Conservation (phyloP, 768 basidiomycete genomes). For the Boletus huronensis region DNA sequence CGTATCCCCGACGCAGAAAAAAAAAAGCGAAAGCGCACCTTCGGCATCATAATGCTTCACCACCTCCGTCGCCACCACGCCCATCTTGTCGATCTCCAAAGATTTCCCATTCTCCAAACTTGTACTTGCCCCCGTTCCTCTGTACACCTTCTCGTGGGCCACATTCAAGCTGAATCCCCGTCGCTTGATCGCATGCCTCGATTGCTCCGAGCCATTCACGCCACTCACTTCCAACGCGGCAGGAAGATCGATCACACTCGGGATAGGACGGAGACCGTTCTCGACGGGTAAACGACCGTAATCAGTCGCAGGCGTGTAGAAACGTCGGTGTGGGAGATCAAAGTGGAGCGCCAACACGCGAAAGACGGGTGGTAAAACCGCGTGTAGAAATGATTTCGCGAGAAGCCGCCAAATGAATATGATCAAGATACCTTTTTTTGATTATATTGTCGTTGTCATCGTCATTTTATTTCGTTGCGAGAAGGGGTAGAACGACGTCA, state of each 20-base stretch:
- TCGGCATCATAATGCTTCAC: slow-evolving; percentile 84
- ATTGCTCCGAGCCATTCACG: slow-evolving; percentile 36
- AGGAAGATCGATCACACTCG: slow-evolving; percentile 82
- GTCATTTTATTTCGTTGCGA: background rate
- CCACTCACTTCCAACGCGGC: slow-evolving; percentile 37
- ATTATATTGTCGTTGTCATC: background rate
- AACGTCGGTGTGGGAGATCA: slow-evolving; percentile 75
- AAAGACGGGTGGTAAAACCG: slow-evolving; percentile 80
- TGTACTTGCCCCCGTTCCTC: slow-evolving; percentile 28
- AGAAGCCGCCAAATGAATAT: slow-evolving; percentile 89
- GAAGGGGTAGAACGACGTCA: background rate
- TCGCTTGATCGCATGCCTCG: slow-evolving; percentile 30
- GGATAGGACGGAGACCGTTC: slow-evolving; percentile 63
- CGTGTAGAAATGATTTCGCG: slow-evolving; percentile 73
- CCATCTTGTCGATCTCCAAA: slow-evolving; percentile 32
- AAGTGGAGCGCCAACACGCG: slow-evolving; percentile 66
- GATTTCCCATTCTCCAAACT: slow-evolving; percentile 24
- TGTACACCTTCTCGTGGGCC: slow-evolving; percentile 7
- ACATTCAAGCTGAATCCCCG: slow-evolving; percentile 13
- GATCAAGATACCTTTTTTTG: slow-evolving; percentile 56
- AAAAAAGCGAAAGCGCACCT: slow-evolving; percentile 46
- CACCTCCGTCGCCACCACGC: slow-evolving; percentile 2
- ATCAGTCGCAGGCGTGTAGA: slow-evolving; percentile 90
- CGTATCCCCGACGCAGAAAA: background rate
- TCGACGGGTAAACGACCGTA: slow-evolving; percentile 68